Base-by-base conservation (phyloP, 2,329 filamentous ascomycete species). In the Eutypella sp. region DNA sequence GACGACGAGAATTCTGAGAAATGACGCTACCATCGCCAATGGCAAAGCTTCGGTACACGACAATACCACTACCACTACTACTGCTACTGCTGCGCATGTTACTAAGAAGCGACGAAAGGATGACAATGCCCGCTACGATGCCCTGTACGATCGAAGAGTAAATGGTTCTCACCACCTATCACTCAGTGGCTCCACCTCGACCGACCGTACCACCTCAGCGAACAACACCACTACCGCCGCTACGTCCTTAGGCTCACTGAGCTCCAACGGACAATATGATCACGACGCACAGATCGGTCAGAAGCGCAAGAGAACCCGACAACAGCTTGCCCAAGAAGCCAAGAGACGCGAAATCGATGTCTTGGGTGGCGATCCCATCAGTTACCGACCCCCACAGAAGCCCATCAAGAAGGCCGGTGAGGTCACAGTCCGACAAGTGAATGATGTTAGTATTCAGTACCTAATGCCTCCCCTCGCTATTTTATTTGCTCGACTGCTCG, bases 401-500 rank as follows among this genome's bases (percentile, higher is more conserved):
- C 92, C 92, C 3, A 85, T 89, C 4, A 89, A 93, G 71, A 97
- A 99, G 73, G 88, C 91, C 18, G 82, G 85, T 57, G 87, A 92
- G 49, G 86, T 92, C 7, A 68, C 73, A 41, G 82, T 86, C 38
- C 75, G 79, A 48, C 71, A 80, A 38, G 73, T 85, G 36, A 68
- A 70, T 50, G 83, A 87, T 65, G 83, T 86, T 67, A 75, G 79
- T 73, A 24, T 23, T 38, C n/a, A n/a, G n/a, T n/a, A n/a, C n/a
- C n/a, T n/a, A n/a, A n/a, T n/a, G n/a, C n/a, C n/a, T n/a, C n/a
- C n/a, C n/a, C n/a, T n/a, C n/a, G n/a, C n/a, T n/a, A n/a, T n/a
- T n/a, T n/a, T n/a, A n/a, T n/a, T n/a, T n/a, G n/a, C n/a, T n/a
- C n/a, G n/a, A n/a, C n/a, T n/a, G n/a, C n/a, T n/a, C n/a, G n/a